A percentile compares a stretch with the other conserved stretches of the same genome.
phyloP scores from a whole-genome alignment of 2,329 filamentous ascomycete species.

The Fusarium sp. region DNA sequence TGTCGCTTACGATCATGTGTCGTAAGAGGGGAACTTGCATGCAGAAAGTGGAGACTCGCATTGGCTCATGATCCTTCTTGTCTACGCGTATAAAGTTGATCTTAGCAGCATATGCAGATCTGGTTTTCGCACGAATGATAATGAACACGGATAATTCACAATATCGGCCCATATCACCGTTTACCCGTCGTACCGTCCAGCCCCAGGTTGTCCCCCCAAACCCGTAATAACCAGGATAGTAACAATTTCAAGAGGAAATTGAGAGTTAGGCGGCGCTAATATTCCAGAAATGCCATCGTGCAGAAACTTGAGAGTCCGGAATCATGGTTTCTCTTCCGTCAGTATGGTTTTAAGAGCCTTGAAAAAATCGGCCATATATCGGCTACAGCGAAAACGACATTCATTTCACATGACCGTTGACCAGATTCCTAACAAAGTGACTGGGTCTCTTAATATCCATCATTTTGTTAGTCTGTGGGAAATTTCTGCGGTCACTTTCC shows the following conservation, averaged over 20 bases:
- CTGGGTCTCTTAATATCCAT: neutral
- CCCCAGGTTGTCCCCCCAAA: too few relatives aligned
- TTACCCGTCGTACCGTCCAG: neutral
- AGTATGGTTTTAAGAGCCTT: too few relatives aligned
- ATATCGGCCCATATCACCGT: neutral
- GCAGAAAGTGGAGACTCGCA: neutral
- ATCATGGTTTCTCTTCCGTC: too few relatives aligned
- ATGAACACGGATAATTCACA: neutral
- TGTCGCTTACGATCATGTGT: rapidly evolving
- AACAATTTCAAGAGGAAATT: neutral
- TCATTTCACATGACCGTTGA: neutral
- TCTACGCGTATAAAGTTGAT: neutral
- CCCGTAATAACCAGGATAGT: neutral
- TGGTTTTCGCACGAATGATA: neutral
- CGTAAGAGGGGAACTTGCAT: neutral
- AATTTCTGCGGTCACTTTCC: neutral
- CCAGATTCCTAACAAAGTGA: rapidly evolving
- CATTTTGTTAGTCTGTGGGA: neutral
- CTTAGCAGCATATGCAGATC: neutral
- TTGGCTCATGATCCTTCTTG: neutral
- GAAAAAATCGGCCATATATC: too few relatives aligned
- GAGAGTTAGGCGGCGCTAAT: neutral
- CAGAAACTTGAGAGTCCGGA: neutral
- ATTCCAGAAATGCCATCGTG: neutral
- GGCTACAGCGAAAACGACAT: neutral